A percentile compares a stretch with the other conserved stretches of the same genome.
phyloP scores from a whole-genome alignment of 1,139 yeast genomes.

The Eremothecium sinecaudum region DNA sequence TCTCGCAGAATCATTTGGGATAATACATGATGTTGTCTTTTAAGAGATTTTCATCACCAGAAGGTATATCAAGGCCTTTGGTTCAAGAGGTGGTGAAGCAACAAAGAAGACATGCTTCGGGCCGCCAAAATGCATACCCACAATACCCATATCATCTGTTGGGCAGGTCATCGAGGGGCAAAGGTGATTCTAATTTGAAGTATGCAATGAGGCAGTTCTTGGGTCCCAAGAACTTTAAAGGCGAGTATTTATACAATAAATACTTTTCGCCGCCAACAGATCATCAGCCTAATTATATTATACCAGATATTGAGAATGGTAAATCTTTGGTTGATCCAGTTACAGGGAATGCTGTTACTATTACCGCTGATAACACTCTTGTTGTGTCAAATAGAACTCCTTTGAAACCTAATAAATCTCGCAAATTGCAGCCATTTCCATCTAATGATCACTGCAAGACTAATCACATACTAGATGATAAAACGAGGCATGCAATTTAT shows the following conservation, averaged over 20 bases:
- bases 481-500: slow-evolving; percentile 51
- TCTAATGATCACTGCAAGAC: slow-evolving; percentile 61
- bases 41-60: not conserved
- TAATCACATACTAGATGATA: slow-evolving; percentile 48
- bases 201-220: slow-evolving; percentile 41
- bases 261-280: slow-evolving; percentile 64
- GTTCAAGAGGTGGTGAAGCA: too few relatives aligned
- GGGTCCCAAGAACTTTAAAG: slow-evolving; percentile 78
- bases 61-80: not conserved
- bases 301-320: slow-evolving; percentile 46
- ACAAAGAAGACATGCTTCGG: slow-evolving; percentile 33
- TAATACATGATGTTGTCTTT: not conserved
- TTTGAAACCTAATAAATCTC: slow-evolving; percentile 31
- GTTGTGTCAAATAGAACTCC: slow-evolving; percentile 13
- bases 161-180: slow-evolving; percentile 36
- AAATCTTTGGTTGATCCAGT: slow-evolving; percentile 35
- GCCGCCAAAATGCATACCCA: slow-evolving; percentile 42
- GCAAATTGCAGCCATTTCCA: slow-evolving; percentile 65
- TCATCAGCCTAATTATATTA: slow-evolving; percentile 67
- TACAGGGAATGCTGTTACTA: slow-evolving; percentile 28
- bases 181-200: slow-evolving; percentile 34
- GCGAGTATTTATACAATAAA: slow-evolving; percentile 71
- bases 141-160: slow-evolving; percentile 36
- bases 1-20: not conserved
- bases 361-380: slow-evolving; percentile 20